Percentiles rank a stretch among this genome's conserved stretches.
phyloP scores from a whole-genome alignment of 495 filamentous ascomycete species.

The Penicillium turbatum region DNA sequence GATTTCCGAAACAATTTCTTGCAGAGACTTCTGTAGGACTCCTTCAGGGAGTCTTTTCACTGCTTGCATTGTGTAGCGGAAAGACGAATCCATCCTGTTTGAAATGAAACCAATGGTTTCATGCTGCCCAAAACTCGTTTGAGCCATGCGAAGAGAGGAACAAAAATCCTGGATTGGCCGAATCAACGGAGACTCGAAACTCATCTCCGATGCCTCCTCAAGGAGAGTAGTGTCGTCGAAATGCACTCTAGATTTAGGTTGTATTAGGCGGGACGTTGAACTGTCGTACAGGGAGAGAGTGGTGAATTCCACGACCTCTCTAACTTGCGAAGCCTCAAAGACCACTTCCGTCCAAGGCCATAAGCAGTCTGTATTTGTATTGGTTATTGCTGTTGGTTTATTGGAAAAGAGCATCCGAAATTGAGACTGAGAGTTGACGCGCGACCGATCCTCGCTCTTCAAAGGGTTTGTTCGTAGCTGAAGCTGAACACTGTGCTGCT shows the following conservation, averaged over 20 bases:
- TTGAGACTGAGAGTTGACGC: background rate
- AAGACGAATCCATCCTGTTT: background rate
- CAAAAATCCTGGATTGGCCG: constrained; percentile 1
- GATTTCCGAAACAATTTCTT: constrained; percentile 7
- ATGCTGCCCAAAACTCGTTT: background rate
- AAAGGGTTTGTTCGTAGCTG: constrained; percentile 7
- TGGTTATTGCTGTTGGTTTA: background rate
- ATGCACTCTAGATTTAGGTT: background rate
- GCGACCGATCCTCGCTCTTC: background rate
- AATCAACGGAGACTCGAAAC: background rate
- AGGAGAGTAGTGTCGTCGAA: background rate
- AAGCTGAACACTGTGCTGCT: constrained; percentile 4
- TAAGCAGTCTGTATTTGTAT: background rate
- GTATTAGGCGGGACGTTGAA: too few relatives aligned
- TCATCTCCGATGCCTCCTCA: background rate
- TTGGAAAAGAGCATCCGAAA: constrained; percentile 8
- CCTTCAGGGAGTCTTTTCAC: background rate
- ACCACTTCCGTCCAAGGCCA: constrained; percentile 12
- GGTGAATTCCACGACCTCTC: too few relatives aligned
- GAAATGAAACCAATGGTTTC: constrained; percentile 16
- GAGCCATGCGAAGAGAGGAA: background rate
- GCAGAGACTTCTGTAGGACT: constrained; percentile 2
- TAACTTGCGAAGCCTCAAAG: constrained; percentile 8
- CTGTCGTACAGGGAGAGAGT: too few relatives aligned
- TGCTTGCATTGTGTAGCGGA: constrained; percentile 4